Evolutionary conservation across 192 early-diverging fungal genomes (phyloP).

Genomic region (Haplosporangium gracile): DNA sequence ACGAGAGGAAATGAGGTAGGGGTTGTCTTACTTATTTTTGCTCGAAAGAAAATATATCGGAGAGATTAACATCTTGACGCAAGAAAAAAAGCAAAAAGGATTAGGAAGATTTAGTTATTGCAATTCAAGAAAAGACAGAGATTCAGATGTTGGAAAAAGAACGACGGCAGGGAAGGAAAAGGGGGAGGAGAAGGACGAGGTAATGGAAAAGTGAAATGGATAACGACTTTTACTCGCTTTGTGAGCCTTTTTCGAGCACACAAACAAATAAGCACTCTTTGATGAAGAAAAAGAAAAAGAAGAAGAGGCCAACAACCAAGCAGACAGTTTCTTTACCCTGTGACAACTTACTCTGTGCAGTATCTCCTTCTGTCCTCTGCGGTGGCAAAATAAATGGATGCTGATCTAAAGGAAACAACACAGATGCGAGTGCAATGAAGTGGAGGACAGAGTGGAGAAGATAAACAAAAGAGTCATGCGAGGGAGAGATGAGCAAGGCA

Average conservation of each 20-base stretch:
- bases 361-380: background rate
- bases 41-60: no score
- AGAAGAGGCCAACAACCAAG: background rate
- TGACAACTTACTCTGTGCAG: no score
- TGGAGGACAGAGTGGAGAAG: background rate
- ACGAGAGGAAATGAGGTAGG: no score
- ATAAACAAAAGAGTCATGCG: slow-evolving; percentile 2
- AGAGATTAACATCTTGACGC: no score
- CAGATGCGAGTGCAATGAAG: background rate
- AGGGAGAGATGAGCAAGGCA: background rate
- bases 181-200: background rate
- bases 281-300: background rate
- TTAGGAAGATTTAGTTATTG: no score
- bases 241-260: background rate
- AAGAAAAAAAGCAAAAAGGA: no score
- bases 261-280: background rate
- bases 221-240: background rate
- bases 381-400: background rate
- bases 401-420: background rate
- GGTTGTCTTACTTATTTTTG: no score
- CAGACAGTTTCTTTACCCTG: background rate
- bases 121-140: no score
- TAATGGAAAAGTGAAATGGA: no score
- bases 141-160: background rate
- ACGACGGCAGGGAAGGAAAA: no score